Conservation (phyloP, 805 yeast species). For the Candida stauntonica region DNA sequence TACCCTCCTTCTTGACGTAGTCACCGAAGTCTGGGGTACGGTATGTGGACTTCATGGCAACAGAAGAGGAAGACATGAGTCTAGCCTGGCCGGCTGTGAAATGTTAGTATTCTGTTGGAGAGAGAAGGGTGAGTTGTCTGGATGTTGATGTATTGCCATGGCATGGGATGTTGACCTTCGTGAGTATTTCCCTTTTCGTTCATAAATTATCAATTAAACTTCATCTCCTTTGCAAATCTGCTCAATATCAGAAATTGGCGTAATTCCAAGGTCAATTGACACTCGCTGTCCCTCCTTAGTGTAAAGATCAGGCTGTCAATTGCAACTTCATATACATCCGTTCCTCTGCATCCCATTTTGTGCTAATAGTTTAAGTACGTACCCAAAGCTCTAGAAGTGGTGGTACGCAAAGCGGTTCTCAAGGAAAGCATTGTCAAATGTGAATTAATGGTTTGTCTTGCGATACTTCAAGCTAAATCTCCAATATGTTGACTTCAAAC, state of each 20-base stretch:
- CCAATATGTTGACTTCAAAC: not conserved
- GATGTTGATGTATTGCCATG: too few species aligned
- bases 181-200: too few species aligned
- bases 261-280: too few species aligned
- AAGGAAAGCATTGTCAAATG: constrained; percentile 25
- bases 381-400: constrained; percentile 27
- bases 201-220: too few species aligned
- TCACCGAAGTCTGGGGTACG: constrained; percentile 88
- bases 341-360: not conserved
- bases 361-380: constrained; percentile 7
- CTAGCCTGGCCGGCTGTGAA: constrained; percentile 27
- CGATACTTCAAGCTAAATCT: not conserved
- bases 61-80: constrained; percentile 34
- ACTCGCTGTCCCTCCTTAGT: too few species aligned
- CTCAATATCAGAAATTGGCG: too few species aligned
- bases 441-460: constrained; percentile 5
- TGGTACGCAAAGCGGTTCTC: constrained; percentile 28
- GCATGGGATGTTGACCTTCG: too few species aligned
- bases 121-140: not conserved
- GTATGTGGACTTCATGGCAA: constrained; percentile 65
- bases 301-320: too few species aligned
- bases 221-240: too few species aligned
- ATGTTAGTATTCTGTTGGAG: constrained; percentile 13
- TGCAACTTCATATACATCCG: not conserved
- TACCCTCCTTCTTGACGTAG: constrained; percentile 66